phyloP scores from a whole-genome alignment of 768 basidiomycete genomes.

The Psilocybe azurescens region DNA sequence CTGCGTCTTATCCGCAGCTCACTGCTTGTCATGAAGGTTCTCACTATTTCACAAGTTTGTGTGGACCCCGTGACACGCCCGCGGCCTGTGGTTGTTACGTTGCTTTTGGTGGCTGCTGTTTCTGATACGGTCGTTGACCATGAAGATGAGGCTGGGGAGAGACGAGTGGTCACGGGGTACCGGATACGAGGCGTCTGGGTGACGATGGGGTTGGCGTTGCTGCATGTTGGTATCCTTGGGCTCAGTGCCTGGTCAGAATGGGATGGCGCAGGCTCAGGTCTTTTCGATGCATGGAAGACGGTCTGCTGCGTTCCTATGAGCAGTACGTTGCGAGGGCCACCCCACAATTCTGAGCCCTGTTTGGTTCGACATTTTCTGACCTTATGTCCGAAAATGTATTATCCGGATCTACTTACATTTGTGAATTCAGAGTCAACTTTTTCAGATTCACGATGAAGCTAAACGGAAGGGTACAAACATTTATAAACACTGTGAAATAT shows the following conservation, averaged over 20 bases:
- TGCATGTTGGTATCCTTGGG: slow-evolving; percentile 22
- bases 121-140: slow-evolving; percentile 29
- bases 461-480: too few relatives aligned
- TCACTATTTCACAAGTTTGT: slow-evolving; percentile 26
- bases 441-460: background rate
- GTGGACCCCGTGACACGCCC: slow-evolving; percentile 18
- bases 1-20: slow-evolving; percentile 24
- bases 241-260: slow-evolving; percentile 5
- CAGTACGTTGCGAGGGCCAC: background rate
- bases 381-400: background rate
- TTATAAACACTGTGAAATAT: too few relatives aligned
- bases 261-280: background rate
- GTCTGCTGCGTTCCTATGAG: background rate
- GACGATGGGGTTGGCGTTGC: slow-evolving; percentile 23
- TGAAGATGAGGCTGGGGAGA: slow-evolving; percentile 15
- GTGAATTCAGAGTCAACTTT: background rate
- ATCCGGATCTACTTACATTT: background rate
- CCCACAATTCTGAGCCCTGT: background rate
- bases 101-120: slow-evolving; percentile 29
- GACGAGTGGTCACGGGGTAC: background rate
- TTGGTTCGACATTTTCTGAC: background rate
- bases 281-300: slow-evolving; percentile 1
- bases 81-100: slow-evolving; percentile 18
- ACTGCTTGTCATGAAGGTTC: slow-evolving; percentile 24
- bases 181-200: slow-evolving; percentile 15